Percentiles rank a stretch among this genome's conserved stretches.
Conservation (phyloP, 257 asterid genomes). For the Orobanche coerulescens region DNA sequence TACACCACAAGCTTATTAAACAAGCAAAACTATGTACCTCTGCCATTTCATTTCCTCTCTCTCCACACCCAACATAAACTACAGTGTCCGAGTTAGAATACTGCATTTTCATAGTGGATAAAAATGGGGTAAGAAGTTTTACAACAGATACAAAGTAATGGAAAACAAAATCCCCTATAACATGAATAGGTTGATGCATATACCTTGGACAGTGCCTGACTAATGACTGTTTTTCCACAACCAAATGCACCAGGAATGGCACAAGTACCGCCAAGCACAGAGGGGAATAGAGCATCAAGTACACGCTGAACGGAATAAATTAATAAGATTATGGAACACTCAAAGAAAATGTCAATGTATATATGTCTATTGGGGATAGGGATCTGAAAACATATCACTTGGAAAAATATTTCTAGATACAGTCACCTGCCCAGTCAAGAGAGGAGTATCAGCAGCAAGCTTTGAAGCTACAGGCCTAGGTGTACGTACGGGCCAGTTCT, state of each 20-base stretch:
- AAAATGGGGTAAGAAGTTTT: constrained; percentile 16
- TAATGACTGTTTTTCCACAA: constrained; percentile 97
- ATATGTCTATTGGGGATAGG: not conserved
- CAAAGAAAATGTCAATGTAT: constrained; percentile 10
- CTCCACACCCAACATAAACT: constrained; percentile 98
- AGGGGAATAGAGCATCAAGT: constrained; percentile 96
- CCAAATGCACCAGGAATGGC: constrained; percentile 99
- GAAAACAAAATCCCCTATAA: constrained; percentile 5
- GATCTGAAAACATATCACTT: not conserved
- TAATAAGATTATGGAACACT: constrained; percentile 21
- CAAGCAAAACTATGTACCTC: constrained; percentile 52
- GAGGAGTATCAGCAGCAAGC: constrained; percentile 99
- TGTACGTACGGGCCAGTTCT: constrained; percentile 97
- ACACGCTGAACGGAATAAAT: constrained; percentile 65
- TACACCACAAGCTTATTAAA: constrained; percentile 17
- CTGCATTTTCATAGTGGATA: constrained; percentile 41
- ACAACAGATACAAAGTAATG: not conserved
- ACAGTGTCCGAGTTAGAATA: constrained; percentile 96
- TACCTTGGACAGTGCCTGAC: constrained; percentile 99
- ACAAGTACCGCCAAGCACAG: constrained; percentile 99
- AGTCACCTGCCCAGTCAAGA: constrained; percentile 95
- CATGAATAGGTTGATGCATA: constrained; percentile 12
- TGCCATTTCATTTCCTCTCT: constrained; percentile 99
- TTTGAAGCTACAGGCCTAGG: constrained; percentile 96
- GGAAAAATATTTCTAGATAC: constrained; percentile 4